A percentile compares a stretch with the other conserved stretches of the same genome.
Evolutionary conservation across 768 basidiomycete species (phyloP).

Genomic region (Cystobasidium ongulense): DNA sequence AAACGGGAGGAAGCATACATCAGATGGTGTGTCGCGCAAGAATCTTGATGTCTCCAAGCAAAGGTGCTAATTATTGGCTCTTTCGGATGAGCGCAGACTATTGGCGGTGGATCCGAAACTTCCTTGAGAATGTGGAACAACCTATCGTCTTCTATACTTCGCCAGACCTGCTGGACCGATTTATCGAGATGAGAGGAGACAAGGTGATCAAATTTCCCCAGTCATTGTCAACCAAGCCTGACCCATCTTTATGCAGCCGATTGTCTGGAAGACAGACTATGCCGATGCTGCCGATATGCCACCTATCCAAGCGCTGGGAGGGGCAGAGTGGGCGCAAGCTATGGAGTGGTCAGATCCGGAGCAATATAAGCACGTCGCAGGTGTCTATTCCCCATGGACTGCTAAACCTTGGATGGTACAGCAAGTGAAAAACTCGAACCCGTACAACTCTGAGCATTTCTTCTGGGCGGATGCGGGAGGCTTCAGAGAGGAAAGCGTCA

Average conservation of each 20-base stretch:
- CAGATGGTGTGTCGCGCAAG: constrained; percentile 32
- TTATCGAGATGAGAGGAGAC: constrained; percentile 33
- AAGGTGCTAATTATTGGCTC: background rate
- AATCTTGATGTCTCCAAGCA: background rate
- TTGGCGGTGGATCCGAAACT: constrained; percentile 37
- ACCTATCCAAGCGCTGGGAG: constrained; percentile 35
- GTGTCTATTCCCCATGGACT: constrained; percentile 39
- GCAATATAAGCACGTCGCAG: constrained; percentile 35
- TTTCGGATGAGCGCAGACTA: constrained; percentile 30
- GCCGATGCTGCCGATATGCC: constrained; percentile 36
- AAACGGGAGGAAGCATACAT: constrained; percentile 37
- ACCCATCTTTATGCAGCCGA: constrained; percentile 18
- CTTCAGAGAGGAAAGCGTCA: constrained; percentile 32
- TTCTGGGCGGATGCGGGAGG: constrained; percentile 40
- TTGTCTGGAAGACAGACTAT: constrained; percentile 35
- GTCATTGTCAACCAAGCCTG: no score
- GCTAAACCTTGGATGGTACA: constrained; percentile 41
- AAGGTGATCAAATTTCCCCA: constrained; percentile 20
- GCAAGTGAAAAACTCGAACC: constrained; percentile 33
- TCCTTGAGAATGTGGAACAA: constrained; percentile 36
- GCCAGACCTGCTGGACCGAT: constrained; percentile 27
- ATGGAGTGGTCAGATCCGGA: constrained; percentile 39
- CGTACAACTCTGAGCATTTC: constrained; percentile 37
- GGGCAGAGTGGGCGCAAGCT: constrained; percentile 31
- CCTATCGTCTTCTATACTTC: constrained; percentile 40